phyloP scores from a whole-genome alignment of 331 rosid genomes.

The Cucumis variabilis region DNA sequence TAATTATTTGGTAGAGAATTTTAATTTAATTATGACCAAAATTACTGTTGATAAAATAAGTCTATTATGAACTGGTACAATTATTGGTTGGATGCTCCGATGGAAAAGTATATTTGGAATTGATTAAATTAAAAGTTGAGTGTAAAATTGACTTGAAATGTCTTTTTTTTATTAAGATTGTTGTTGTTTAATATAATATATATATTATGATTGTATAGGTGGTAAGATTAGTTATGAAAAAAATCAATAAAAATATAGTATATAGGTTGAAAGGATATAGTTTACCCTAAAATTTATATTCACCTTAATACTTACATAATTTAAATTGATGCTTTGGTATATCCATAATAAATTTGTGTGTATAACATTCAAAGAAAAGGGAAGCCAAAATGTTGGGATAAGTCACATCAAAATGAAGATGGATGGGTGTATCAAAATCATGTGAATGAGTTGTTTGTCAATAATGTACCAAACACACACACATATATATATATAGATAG shows the following conservation, averaged over 20 bases:
- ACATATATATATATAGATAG: too few species aligned
- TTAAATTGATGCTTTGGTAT: background rate
- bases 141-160: too few species aligned
- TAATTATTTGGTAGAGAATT: too few species aligned
- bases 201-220: too few species aligned
- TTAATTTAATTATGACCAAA: too few species aligned
- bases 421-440: slow-evolving; percentile 5
- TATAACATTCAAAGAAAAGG: background rate
- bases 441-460: slow-evolving; percentile 18
- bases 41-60: too few species aligned
- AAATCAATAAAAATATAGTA: background rate
- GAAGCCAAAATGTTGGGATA: background rate
- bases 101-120: too few species aligned
- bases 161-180: too few species aligned
- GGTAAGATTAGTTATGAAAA: background rate
- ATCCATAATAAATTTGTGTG: background rate
- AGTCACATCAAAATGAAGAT: slow-evolving; percentile 24
- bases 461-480: background rate
- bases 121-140: too few species aligned
- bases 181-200: too few species aligned
- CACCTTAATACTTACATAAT: background rate
- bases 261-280: background rate
- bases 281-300: background rate
- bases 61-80: too few species aligned
- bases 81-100: too few species aligned